Percentiles rank a stretch among this genome's conserved stretches.
Evolutionary conservation across 2,329 filamentous ascomycete species (phyloP).

Genomic region (Aspergillus fischeri): DNA sequence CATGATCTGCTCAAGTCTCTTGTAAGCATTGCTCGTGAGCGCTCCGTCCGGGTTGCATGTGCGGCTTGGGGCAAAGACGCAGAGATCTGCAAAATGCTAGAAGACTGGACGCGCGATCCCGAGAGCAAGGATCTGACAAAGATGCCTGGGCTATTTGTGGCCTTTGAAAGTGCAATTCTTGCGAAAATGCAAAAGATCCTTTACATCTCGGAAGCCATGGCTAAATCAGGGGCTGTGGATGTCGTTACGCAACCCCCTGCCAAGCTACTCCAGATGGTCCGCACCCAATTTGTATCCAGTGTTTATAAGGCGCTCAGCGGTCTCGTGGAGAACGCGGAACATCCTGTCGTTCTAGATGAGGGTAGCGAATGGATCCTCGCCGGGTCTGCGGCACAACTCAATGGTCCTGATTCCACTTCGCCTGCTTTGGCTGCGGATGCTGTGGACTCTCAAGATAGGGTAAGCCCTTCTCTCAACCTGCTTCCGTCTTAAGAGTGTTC

Average conservation of each 20-base stretch:
- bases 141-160: constrained; percentile 81
- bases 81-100: constrained; percentile 84
- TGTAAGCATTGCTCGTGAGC: constrained; percentile 74
- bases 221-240: constrained; percentile 66
- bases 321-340: constrained; percentile 95
- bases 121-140: constrained; percentile 84
- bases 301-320: constrained; percentile 91
- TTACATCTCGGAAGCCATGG: constrained; percentile 82
- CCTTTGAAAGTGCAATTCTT: constrained; percentile 79
- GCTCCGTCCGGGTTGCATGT: constrained; percentile 79
- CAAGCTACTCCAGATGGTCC: constrained; percentile 86
- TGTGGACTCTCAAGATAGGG: constrained; percentile 52
- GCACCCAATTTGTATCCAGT: constrained; percentile 87
- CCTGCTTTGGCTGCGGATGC: constrained; percentile 45
- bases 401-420: constrained; percentile 30
- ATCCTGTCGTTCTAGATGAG: constrained; percentile 60
- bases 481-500: too few relatives aligned
- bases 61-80: constrained; percentile 91
- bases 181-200: constrained; percentile 90
- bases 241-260: constrained; percentile 80
- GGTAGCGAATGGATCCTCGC: constrained; percentile 52
- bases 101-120: constrained; percentile 83
- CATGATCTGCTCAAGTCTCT: constrained; percentile 71
- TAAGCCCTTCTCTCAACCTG: constrained; percentile 29
- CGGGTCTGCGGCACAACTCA: constrained; percentile 26